These are phyloP conservation scores for Setaria italica DNA, from an alignment of 202 grass and related monocot species.

Conservation along the genomic window DNA sequence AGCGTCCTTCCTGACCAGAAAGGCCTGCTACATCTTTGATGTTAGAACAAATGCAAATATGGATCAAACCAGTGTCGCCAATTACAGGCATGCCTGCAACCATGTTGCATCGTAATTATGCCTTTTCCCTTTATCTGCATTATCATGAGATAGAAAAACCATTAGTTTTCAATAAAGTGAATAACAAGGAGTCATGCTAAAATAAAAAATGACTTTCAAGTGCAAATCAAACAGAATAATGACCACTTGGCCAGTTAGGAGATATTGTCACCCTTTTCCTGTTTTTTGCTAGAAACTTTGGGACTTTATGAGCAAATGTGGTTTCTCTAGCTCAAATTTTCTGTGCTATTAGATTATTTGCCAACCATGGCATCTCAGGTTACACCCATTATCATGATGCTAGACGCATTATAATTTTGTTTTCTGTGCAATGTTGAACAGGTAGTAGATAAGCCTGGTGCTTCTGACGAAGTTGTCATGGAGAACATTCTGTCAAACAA, in stretches of 20 bases:
- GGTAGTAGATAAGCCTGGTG: slow-evolving; percentile 35
- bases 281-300: not conserved
- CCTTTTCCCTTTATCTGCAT: not conserved
- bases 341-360: slow-evolving; percentile 34
- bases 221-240: not conserved
- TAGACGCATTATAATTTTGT: not conserved
- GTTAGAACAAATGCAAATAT: not conserved
- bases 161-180: not conserved
- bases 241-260: not conserved
- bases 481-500: slow-evolving; percentile 79
- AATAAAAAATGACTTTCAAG: not conserved
- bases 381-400: not conserved
- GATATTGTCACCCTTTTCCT: not conserved
- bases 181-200: not conserved
- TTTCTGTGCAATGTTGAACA: slow-evolving; percentile 48
- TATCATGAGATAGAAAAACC: not conserved
- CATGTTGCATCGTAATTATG: not conserved
- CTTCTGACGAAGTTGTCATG: slow-evolving; percentile 54
- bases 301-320: slow-evolving; percentile 18
- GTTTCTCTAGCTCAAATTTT: slow-evolving; percentile 16
- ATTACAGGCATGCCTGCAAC: not conserved
- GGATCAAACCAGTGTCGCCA: not conserved
- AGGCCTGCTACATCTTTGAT: not conserved
- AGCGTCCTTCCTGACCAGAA: not conserved
- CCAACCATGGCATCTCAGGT: not conserved